phyloP scores from a whole-genome alignment of 2,329 filamentous ascomycete species.

The Botrytis medusae region DNA sequence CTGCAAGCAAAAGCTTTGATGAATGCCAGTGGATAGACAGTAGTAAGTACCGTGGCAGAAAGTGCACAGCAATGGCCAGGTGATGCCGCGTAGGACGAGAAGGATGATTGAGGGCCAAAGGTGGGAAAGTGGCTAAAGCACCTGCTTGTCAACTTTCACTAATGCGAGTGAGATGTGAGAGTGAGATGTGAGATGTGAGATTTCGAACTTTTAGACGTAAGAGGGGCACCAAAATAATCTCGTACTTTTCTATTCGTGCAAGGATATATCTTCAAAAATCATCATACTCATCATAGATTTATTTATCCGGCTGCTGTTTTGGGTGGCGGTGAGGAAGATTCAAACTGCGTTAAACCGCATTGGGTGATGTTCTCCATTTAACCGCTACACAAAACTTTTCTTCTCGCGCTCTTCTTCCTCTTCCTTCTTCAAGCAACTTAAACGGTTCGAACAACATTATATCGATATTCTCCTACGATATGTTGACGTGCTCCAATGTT shows the following conservation, averaged over 20 bases:
- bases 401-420: conserved; percentile 11
- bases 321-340: background rate
- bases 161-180: conserved; percentile 2
- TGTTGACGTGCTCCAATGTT: conserved; percentile 36
- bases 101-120: background rate
- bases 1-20: background rate
- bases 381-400: background rate
- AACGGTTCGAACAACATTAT: conserved; percentile 36
- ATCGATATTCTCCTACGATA: conserved; percentile 32
- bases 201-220: background rate
- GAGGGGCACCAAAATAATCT: background rate
- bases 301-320: background rate
- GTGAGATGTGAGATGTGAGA: background rate
- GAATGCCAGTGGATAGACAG: background rate
- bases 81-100: background rate
- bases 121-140: background rate
- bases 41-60: background rate
- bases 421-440: conserved; percentile 34
- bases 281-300: background rate
- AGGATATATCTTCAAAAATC: background rate
- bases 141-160: background rate
- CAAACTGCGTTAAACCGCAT: background rate
- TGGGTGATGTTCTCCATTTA: background rate
- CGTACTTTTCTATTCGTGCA: background rate
- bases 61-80: background rate